phyloP scores from a whole-genome alignment of 225 moss, liverwort and hornwort species.

The Sphagnum tenellum region DNA sequence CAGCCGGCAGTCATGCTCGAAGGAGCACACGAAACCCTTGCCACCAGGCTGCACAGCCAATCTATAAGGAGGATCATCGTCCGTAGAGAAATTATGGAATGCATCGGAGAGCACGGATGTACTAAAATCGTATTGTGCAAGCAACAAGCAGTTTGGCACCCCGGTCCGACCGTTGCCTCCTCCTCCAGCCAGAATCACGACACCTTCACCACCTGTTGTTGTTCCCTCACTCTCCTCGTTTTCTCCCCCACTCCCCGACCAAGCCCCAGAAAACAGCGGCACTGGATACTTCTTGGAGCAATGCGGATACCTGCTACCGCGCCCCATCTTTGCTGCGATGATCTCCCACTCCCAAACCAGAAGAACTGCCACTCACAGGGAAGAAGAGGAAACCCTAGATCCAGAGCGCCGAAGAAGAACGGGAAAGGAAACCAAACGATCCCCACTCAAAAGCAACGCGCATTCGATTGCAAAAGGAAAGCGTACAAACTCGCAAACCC shows the following conservation, averaged over 20 bases:
- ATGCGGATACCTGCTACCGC: conserved; percentile 29
- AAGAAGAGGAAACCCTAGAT: too few relatives aligned
- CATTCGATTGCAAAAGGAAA: too few relatives aligned
- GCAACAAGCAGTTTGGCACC: conserved; percentile 50
- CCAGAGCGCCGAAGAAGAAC: too few relatives aligned
- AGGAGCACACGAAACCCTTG: conserved; percentile 59
- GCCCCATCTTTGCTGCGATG: too few relatives aligned
- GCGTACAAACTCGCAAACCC: too few relatives aligned
- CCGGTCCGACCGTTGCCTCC: conserved; percentile 67
- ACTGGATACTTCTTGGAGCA: conserved; percentile 79
- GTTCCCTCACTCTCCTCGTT: conserved; percentile 3
- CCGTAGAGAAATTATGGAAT: conserved; percentile 45
- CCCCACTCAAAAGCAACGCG: too few relatives aligned
- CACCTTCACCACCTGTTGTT: conserved; percentile 18
- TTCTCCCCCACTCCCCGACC: conserved; percentile 20
- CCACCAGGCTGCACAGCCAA: conserved; percentile 60
- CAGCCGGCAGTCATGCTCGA: conserved; percentile 57
- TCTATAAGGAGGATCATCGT: conserved; percentile 56
- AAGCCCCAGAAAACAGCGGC: conserved; percentile 73
- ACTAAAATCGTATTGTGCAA: conserved; percentile 47
- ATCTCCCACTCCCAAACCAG: too few relatives aligned
- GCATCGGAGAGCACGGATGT: conserved; percentile 55
- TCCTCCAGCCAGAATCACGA: conserved; percentile 71
- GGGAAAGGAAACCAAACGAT: too few relatives aligned
- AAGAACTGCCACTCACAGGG: too few relatives aligned